A percentile compares a stretch with the other conserved stretches of the same genome.
Evolutionary conservation across 1,139 yeast genomes (phyloP).

Genomic region (Blastobotrys capitulatus): DNA sequence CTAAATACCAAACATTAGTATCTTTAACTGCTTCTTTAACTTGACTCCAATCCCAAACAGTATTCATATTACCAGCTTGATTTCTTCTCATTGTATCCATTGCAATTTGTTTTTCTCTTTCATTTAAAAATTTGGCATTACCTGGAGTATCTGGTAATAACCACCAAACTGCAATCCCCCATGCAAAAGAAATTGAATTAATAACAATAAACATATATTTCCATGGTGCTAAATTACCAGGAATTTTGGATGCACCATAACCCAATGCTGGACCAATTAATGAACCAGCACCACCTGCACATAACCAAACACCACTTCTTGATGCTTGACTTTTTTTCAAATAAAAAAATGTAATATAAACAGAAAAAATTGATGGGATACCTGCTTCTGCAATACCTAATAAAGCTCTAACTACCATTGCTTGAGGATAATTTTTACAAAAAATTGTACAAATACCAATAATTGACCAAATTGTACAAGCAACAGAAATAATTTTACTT

Average conservation of each 20-base stretch:
- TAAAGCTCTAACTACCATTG: slow-evolving; percentile 13
- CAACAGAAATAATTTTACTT: slow-evolving; percentile 32
- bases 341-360: slow-evolving; percentile 14
- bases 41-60: slow-evolving; percentile 44
- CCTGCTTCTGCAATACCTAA: slow-evolving; percentile 15
- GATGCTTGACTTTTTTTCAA: slow-evolving; percentile 14
- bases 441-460: slow-evolving; percentile 12
- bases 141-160: slow-evolving; percentile 49
- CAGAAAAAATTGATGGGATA: slow-evolving; percentile 15
- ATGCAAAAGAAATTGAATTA: slow-evolving; percentile 17
- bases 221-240: slow-evolving; percentile 14
- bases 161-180: slow-evolving; percentile 46
- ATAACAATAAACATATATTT: slow-evolving; percentile 14
- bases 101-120: slow-evolving; percentile 20
- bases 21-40: slow-evolving; percentile 25
- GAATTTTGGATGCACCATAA: slow-evolving; percentile 11
- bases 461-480: slow-evolving; percentile 14
- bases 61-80: slow-evolving; percentile 35
- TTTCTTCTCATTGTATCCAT: slow-evolving; percentile 10
- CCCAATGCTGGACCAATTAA: slow-evolving; percentile 10
- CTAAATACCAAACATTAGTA: slow-evolving; percentile 34
- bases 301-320: slow-evolving; percentile 13
- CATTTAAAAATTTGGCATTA: slow-evolving; percentile 44
- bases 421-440: slow-evolving; percentile 11
- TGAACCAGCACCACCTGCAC: slow-evolving; percentile 6